Evolutionary conservation across 192 early-diverging fungal genomes (phyloP).

Genomic region (Nowakowskiella sp.): DNA sequence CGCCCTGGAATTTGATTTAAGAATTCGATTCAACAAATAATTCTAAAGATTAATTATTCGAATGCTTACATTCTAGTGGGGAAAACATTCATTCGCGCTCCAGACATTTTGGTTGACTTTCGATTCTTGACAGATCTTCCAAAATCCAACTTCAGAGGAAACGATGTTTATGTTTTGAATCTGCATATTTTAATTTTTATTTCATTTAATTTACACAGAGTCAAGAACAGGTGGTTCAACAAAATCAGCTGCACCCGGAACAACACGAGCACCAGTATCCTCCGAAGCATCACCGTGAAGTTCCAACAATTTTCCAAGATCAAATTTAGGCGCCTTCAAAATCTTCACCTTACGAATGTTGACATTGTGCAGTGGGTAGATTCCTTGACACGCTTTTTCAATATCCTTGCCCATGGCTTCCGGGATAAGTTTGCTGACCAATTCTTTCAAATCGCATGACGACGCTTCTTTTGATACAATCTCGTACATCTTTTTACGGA

Average conservation of each 20-base stretch:
- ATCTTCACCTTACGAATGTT: slow-evolving; percentile 98
- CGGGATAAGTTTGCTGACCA: slow-evolving; percentile 92
- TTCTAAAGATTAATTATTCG: no score
- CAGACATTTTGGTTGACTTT: no score
- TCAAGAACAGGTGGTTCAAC: background rate
- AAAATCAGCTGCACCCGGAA: slow-evolving; percentile 60
- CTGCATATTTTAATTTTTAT: no score
- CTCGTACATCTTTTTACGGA: slow-evolving; percentile 99
- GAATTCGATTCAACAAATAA: background rate
- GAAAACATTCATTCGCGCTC: slow-evolving; percentile 74
- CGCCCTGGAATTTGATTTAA: slow-evolving; percentile 53
- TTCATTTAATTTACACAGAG: background rate
- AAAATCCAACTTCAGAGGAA: no score
- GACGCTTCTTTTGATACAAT: slow-evolving; percentile 83
- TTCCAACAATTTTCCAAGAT: slow-evolving; percentile 92
- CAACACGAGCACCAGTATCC: slow-evolving; percentile 72
- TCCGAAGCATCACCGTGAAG: slow-evolving; percentile 86
- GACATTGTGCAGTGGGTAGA: slow-evolving; percentile 98
- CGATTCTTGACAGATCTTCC: no score
- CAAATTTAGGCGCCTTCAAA: slow-evolving; percentile 94
- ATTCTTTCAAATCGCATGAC: slow-evolving; percentile 86
- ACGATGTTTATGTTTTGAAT: no score
- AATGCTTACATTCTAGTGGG: slow-evolving; percentile 95
- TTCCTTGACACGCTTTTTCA: slow-evolving; percentile 92
- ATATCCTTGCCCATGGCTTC: slow-evolving; percentile 97